Conservation (phyloP, 2,329 filamentous ascomycete genomes). For the Periconia sp. region DNA sequence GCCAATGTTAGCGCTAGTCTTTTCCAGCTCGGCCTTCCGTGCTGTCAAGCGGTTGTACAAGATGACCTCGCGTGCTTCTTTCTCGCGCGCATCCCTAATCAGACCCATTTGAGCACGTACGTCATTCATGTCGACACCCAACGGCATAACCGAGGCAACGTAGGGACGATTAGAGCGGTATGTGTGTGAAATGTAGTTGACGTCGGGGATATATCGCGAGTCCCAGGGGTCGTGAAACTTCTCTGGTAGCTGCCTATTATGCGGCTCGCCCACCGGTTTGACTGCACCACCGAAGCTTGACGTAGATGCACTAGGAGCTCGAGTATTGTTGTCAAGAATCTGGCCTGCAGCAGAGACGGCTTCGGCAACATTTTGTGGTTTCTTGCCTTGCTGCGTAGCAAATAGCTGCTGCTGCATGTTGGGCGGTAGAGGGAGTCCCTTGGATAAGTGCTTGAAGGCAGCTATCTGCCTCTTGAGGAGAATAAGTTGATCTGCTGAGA, state of each 20-base stretch:
- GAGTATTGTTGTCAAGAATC: constrained; percentile 54
- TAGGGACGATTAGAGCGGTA: constrained; percentile 75
- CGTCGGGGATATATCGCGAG: constrained; percentile 49
- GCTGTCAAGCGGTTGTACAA: constrained; percentile 88
- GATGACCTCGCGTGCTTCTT: constrained; percentile 80
- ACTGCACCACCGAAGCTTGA: constrained; percentile 45
- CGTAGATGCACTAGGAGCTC: constrained; percentile 38
- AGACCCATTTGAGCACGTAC: constrained; percentile 29
- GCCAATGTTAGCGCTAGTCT: constrained; percentile 79
- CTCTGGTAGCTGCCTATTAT: constrained; percentile 48
- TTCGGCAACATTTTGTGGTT: constrained; percentile 42
- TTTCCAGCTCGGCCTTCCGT: constrained; percentile 80
- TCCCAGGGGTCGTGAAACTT: constrained; percentile 55
- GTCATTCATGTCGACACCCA: constrained; percentile 81
- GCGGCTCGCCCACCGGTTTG: constrained; percentile 28
- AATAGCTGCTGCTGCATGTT: constrained; percentile 83
- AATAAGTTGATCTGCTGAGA: constrained; percentile 69
- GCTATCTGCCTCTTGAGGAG: constrained; percentile 83
- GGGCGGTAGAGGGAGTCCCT: constrained; percentile 79
- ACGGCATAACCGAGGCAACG: constrained; percentile 85
- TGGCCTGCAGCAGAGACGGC: constrained; percentile 50
- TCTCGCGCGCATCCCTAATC: constrained; percentile 7
- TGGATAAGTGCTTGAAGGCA: constrained; percentile 87
- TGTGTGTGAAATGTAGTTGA: constrained; percentile 79
- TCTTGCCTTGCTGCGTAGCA: constrained; percentile 66